A percentile compares a stretch with the other conserved stretches of the same genome.
phyloP scores from a whole-genome alignment of 441 rosid genomes.

The Francoa sonchifolia region DNA sequence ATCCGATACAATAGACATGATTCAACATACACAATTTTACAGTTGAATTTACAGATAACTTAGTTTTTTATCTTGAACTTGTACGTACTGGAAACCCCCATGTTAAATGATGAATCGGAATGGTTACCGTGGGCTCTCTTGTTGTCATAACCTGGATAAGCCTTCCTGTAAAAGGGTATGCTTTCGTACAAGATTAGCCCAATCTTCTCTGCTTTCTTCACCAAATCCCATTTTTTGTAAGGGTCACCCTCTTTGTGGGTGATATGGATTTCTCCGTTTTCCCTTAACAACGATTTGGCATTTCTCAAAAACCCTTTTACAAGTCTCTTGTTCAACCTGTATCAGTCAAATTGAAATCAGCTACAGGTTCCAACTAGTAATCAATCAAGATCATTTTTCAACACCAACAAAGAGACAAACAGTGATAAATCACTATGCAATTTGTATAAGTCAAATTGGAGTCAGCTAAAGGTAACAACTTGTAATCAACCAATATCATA shows the following conservation, averaged over 20 bases:
- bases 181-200: conserved; percentile 14
- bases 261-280: conserved; percentile 25
- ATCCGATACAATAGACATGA: no score
- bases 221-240: conserved; percentile 24
- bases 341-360: neutral
- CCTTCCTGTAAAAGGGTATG: conserved; percentile 18
- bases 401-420: neutral
- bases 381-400: no score
- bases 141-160: conserved; percentile 23
- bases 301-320: conserved; percentile 20
- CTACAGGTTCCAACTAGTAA: no score
- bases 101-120: conserved; percentile 12
- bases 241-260: conserved; percentile 25
- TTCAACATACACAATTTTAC: no score
- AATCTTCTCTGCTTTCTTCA: conserved; percentile 23
- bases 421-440: no score
- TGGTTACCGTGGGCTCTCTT: conserved; percentile 21
- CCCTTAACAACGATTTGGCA: conserved; percentile 16
- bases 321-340: conserved; percentile 26
- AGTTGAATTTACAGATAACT: no score
- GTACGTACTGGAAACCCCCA: conserved; percentile 22
- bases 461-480: no score
- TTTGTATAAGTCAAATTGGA: no score
- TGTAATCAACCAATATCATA: no score
- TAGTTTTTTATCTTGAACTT: no score